Evolutionary conservation across 768 basidiomycete genomes (phyloP).

Genomic region (Asterophora lycoperdoides): DNA sequence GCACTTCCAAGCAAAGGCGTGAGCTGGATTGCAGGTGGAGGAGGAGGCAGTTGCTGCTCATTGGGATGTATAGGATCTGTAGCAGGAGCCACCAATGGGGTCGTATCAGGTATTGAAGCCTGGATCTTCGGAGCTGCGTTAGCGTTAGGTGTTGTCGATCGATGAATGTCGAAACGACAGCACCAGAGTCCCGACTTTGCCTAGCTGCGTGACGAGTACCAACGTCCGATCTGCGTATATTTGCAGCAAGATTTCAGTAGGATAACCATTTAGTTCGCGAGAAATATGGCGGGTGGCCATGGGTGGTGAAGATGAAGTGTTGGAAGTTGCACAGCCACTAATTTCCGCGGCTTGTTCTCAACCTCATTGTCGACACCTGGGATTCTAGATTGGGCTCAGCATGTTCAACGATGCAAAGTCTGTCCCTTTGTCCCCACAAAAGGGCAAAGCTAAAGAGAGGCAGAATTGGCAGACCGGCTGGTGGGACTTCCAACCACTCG

Average conservation of each 20-base stretch:
- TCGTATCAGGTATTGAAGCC: conserved; percentile 66
- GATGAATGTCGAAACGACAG: conserved; percentile 14
- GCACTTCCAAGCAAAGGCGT: conserved; percentile 76
- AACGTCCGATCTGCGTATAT: conserved; percentile 75
- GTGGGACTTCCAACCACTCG: conserved; percentile 69
- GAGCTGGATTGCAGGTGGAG: conserved; percentile 71
- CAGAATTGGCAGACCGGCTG: conserved; percentile 59
- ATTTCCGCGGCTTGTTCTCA: neutral
- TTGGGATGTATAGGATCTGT: conserved; percentile 33
- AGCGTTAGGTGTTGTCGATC: conserved; percentile 6
- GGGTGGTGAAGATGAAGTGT: neutral
- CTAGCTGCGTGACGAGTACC: conserved; percentile 86
- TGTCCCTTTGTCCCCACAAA: conserved; percentile 37
- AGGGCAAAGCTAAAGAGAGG: conserved; percentile 51
- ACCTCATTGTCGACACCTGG: neutral
- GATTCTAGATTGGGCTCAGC: neutral
- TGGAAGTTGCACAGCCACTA: conserved; percentile 13
- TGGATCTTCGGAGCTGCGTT: conserved; percentile 56
- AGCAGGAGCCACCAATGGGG: conserved; percentile 39
- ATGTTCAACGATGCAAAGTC: conserved; percentile 21
- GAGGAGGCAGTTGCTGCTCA: conserved; percentile 42
- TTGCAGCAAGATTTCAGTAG: conserved; percentile 77
- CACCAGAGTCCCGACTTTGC: conserved; percentile 88
- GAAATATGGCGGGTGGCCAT: conserved; percentile 48
- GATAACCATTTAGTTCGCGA: conserved; percentile 47